These are phyloP conservation scores for Plantago lanceolata DNA, from an alignment of 305 asterid genomes.

Conservation along the genomic window DNA sequence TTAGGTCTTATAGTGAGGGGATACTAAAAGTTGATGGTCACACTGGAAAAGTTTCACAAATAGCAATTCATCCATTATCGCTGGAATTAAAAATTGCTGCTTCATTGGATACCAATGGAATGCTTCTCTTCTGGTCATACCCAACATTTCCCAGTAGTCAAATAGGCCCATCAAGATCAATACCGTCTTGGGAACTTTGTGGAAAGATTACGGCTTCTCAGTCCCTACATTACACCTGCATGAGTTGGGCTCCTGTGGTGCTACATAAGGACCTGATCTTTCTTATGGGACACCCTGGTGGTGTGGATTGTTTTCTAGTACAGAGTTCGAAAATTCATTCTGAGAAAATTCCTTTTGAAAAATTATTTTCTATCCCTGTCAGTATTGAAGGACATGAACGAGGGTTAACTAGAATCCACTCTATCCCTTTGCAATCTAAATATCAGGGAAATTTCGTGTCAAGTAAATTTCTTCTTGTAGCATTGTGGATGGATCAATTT, in stretches of 20 bases:
- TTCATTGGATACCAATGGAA: slow-evolving; percentile 72
- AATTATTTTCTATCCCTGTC: slow-evolving; percentile 56
- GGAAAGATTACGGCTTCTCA: slow-evolving; percentile 38
- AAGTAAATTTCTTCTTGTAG: slow-evolving; percentile 66
- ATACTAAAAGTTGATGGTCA: slow-evolving; percentile 59
- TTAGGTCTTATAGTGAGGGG: slow-evolving; percentile 45
- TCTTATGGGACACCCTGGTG: slow-evolving; percentile 71
- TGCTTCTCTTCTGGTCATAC: slow-evolving; percentile 73
- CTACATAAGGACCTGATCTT: slow-evolving; percentile 50
- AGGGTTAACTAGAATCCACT: slow-evolving; percentile 52
- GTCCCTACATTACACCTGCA: slow-evolving; percentile 58
- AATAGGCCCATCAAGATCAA: slow-evolving; percentile 55
- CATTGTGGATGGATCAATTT: slow-evolving; percentile 64
- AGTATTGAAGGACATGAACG: slow-evolving; percentile 35
- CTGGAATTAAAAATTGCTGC: slow-evolving; percentile 68
- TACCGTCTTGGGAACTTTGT: slow-evolving; percentile 59
- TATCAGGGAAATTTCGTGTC: slow-evolving; percentile 43
- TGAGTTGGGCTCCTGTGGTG: slow-evolving; percentile 77
- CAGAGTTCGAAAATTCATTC: slow-evolving; percentile 38
- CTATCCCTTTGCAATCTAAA: slow-evolving; percentile 59
- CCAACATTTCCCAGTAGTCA: slow-evolving; percentile 50
- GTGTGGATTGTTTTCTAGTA: slow-evolving; percentile 63
- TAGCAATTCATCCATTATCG: slow-evolving; percentile 72
- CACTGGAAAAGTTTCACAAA: slow-evolving; percentile 60
- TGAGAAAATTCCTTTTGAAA: slow-evolving; percentile 38